These are phyloP conservation scores for Brassica napus DNA, from an alignment of 345 rosid species.

Conservation along the genomic window DNA sequence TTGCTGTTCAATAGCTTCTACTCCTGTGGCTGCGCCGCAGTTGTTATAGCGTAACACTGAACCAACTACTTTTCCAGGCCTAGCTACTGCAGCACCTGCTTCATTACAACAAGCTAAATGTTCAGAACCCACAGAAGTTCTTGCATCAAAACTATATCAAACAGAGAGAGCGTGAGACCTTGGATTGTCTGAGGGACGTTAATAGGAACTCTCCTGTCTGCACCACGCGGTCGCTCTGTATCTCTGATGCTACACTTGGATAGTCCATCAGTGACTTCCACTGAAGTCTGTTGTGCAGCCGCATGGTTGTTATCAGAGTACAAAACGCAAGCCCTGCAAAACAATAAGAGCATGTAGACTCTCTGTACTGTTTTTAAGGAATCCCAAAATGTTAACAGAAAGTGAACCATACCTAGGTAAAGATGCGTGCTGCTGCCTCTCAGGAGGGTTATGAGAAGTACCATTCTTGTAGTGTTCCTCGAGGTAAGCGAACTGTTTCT, in stretches of 20 bases:
- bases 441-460: constrained; percentile 72
- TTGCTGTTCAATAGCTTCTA: constrained; percentile 73
- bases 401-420: constrained; percentile 70
- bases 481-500: constrained; percentile 93
- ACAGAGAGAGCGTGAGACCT: constrained; percentile 43
- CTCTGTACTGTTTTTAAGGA: background rate
- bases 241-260: constrained; percentile 86
- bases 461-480: constrained; percentile 96
- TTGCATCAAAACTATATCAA: background rate
- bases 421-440: constrained; percentile 96
- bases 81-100: constrained; percentile 66
- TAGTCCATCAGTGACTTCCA: constrained; percentile 64
- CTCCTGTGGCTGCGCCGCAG: constrained; percentile 64
- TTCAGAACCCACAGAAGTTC: background rate
- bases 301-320: constrained; percentile 60
- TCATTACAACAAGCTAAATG: constrained; percentile 26
- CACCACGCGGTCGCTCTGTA: constrained; percentile 51
- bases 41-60: constrained; percentile 82
- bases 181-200: constrained; percentile 72
- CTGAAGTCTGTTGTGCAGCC: constrained; percentile 48
- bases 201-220: constrained; percentile 76
- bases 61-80: constrained; percentile 87
- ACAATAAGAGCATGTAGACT: background rate
- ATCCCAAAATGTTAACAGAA: background rate
- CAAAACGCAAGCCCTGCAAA: constrained; percentile 76